Evolutionary conservation across 2,329 filamentous ascomycete species (phyloP).

Genomic region (Arthrobotrys sphaeroides): DNA sequence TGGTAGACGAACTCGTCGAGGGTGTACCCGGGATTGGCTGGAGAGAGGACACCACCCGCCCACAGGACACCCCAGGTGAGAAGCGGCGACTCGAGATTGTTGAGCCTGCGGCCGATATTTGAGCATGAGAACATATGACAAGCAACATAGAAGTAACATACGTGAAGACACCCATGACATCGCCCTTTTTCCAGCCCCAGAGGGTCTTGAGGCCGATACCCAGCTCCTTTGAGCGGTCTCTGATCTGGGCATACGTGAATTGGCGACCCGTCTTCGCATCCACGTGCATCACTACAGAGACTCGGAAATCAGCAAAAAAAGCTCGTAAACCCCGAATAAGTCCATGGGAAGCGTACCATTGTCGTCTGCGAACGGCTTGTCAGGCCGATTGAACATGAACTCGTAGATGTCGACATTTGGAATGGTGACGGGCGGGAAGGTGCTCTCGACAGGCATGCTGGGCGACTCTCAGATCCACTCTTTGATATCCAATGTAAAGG

Average conservation of each 20-base stretch:
- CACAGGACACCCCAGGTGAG: constrained; percentile 82
- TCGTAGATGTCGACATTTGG: constrained; percentile 81
- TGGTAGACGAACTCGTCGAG: constrained; percentile 84
- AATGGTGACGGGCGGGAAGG: constrained; percentile 72
- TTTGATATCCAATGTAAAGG: not conserved
- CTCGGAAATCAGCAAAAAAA: constrained; percentile 26
- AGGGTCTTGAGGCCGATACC: constrained; percentile 78
- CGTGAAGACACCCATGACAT: constrained; percentile 83
- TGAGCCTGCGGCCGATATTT: constrained; percentile 65
- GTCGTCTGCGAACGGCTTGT: constrained; percentile 73
- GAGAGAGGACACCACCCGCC: constrained; percentile 83
- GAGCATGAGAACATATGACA: not conserved
- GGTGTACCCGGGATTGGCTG: constrained; percentile 82
- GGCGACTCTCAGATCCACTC: not conserved
- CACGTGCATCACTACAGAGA: constrained; percentile 76
- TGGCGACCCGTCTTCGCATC: constrained; percentile 75
- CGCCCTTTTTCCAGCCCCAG: constrained; percentile 82
- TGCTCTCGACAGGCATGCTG: constrained; percentile 76
- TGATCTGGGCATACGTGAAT: constrained; percentile 77
- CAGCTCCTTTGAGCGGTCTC: constrained; percentile 75
- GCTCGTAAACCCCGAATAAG: not conserved
- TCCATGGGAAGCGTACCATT: constrained; percentile 69
- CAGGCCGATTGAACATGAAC: constrained; percentile 76
- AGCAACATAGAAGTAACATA: constrained; percentile 11
- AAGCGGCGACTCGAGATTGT: constrained; percentile 82